Evolutionary conservation across 2,329 filamentous ascomycete genomes (phyloP).

Genomic region (Calonectria pauciramosa): DNA sequence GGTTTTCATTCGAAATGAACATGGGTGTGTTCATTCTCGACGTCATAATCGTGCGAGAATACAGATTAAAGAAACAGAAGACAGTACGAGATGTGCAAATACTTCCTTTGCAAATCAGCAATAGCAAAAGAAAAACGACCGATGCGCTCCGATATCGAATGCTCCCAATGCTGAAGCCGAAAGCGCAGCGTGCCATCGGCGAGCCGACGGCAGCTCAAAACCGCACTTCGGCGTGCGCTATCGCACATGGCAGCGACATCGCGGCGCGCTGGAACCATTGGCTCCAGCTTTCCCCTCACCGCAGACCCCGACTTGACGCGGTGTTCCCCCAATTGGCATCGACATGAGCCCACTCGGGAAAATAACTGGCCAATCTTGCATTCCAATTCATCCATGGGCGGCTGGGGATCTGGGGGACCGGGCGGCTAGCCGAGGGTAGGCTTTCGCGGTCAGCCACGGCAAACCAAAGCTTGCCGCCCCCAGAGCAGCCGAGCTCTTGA

Average conservation of each 20-base stretch:
- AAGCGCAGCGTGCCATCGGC: background rate
- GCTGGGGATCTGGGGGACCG: conserved; percentile 28
- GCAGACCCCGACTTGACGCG: background rate
- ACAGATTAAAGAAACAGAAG: background rate
- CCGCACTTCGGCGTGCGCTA: background rate
- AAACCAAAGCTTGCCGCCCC: conserved; percentile 27
- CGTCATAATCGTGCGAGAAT: background rate
- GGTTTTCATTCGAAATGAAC: background rate
- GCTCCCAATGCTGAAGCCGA: background rate
- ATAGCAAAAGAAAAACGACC: background rate
- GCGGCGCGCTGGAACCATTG: background rate
- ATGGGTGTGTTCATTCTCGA: background rate
- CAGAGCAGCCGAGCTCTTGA: conserved; percentile 41
- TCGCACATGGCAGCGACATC: conserved; percentile 16
- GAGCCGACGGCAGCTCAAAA: background rate
- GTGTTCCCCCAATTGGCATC: background rate
- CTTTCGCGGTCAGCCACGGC: conserved; percentile 43
- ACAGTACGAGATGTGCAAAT: background rate
- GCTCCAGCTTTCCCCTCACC: conserved; percentile 11
- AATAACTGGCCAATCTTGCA: conserved; percentile 17
- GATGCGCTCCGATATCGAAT: background rate
- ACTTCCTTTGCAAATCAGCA: background rate
- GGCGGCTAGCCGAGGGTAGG: conserved; percentile 46
- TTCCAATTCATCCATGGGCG: background rate
- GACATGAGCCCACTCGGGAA: conserved; percentile 20